These are phyloP conservation scores for Simmondsia chinensis DNA, from an alignment of 148 eudicot genomes.

Conservation along the genomic window DNA sequence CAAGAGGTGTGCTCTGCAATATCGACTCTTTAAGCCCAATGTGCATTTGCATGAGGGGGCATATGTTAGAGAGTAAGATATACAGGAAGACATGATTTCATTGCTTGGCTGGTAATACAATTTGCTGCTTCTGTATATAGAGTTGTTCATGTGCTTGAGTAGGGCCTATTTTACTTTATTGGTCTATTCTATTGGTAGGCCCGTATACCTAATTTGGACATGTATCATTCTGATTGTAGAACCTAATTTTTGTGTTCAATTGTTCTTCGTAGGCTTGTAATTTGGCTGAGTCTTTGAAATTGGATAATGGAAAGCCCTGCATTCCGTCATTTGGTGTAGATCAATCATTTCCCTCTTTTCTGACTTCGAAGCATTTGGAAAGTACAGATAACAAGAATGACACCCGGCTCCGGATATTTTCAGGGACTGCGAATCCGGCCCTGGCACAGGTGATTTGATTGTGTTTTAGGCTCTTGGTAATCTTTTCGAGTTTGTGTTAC, in stretches of 20 bases:
- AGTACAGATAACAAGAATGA: slow-evolving; percentile 18
- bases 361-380: slow-evolving; percentile 28
- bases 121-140: too few relatives aligned
- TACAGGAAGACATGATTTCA: too few relatives aligned
- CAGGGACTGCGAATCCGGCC: slow-evolving; percentile 88
- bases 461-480: not conserved
- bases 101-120: too few relatives aligned
- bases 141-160: too few relatives aligned
- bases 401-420: slow-evolving; percentile 77
- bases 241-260: not conserved
- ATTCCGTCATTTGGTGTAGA: slow-evolving; percentile 17
- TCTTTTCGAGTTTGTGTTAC: not conserved
- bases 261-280: slow-evolving; percentile 43
- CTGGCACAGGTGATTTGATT: slow-evolving; percentile 57
- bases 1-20: too few relatives aligned
- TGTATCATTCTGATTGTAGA: not conserved
- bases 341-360: slow-evolving; percentile 45
- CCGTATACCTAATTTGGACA: too few relatives aligned
- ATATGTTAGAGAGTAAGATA: too few relatives aligned
- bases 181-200: too few relatives aligned
- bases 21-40: too few relatives aligned
- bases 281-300: slow-evolving; percentile 47
- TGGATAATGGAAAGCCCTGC: slow-evolving; percentile 53
- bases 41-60: too few relatives aligned
- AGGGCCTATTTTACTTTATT: too few relatives aligned